phyloP scores from a whole-genome alignment of 1,284 basidiomycete genomes.

The Ganoderma multipileum region DNA sequence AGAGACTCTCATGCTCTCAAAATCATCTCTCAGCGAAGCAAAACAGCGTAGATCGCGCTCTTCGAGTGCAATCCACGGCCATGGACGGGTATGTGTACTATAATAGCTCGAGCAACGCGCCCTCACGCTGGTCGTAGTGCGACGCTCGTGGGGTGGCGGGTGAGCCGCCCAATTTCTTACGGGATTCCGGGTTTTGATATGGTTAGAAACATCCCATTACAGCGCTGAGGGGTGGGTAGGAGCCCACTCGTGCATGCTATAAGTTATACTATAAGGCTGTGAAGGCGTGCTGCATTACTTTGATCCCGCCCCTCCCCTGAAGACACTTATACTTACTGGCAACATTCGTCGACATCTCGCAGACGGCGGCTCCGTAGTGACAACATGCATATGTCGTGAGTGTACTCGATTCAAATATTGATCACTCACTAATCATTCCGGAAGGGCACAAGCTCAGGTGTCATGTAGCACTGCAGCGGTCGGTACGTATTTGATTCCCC shows the following conservation, averaged over 20 bases:
- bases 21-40: neutral
- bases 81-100: neutral
- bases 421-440: too few species aligned
- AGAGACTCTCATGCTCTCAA: neutral
- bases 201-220: neutral
- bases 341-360: neutral
- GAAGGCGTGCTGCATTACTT: neutral
- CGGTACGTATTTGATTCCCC: too few species aligned
- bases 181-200: neutral
- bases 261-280: neutral
- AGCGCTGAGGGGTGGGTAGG: neutral
- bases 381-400: neutral
- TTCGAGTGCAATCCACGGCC: neutral
- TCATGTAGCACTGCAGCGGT: too few species aligned
- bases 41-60: neutral
- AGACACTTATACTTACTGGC: neutral
- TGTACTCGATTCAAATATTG: neutral
- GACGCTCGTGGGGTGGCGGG: neutral
- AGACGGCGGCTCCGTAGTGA: too few species aligned
- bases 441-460: too few species aligned
- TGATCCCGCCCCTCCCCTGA: neutral
- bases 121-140: neutral
- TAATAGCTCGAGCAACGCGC: neutral
- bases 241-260: neutral
- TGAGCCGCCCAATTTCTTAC: neutral